Base-by-base conservation (phyloP, 225 moss, liverwort and hornwort species). In the Bryum argenteum region DNA sequence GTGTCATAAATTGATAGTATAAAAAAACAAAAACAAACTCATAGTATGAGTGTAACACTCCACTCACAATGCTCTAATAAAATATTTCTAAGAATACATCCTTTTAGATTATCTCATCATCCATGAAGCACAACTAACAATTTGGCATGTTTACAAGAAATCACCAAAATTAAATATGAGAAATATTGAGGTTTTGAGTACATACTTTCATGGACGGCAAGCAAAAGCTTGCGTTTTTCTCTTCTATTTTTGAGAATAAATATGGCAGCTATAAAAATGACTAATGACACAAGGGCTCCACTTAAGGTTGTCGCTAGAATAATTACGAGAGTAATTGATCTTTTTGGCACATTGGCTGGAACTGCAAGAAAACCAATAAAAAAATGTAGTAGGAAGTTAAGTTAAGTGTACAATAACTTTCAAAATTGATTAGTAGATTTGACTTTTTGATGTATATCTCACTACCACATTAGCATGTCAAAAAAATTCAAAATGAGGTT, bases 341-440 rank as follows among this genome's bases (percentile, higher is more conserved):
- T 58, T 37, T 8, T 58, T 58, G 58, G 15, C 8, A 17, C 28
- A 58, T 33, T 58, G 16, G 8, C 17, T 8, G 28, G 16, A 58
- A 28, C 58, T 58, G 15, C 58, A 58, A 33, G 28, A 28, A 58
- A 37, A 33, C 15, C 33, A 15, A 7, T 58, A n/a, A n/a, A n/a
- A n/a, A n/a, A n/a, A n/a, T n/a, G n/a, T n/a, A n/a, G n/a, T n/a
- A n/a, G n/a, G n/a, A n/a, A n/a, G n/a, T n/a, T n/a, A 22, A 17
- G 17, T 0, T 41, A 54, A 6, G 40, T 39, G 41, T 39, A 72
- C 22, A 42, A 72, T 11, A 63, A 63, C 41, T 72, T 63, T 37
- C 54, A 63, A 4, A 54, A 0, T 23, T 63, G 63, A 10, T 41
- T 72, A 23, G 40, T 21, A 6, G 18, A 72, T 9, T 20, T 61